Evolutionary conservation across 1,284 basidiomycete genomes (phyloP).

Genomic region (Flammula alnicola): DNA sequence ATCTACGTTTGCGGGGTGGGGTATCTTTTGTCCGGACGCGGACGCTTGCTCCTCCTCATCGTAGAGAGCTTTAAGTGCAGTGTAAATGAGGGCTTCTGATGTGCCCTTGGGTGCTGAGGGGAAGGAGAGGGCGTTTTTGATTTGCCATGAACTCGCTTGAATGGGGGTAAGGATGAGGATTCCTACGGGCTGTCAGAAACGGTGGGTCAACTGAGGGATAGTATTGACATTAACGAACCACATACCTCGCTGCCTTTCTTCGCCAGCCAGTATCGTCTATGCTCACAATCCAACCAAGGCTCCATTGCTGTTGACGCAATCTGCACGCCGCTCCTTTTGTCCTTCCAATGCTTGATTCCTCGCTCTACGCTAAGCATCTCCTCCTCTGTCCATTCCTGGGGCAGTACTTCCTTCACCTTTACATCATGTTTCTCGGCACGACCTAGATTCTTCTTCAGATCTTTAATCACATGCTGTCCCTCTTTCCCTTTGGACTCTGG

Average conservation of each 20-base stretch:
- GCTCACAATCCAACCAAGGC: constrained; percentile 50
- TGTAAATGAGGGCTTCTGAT: constrained; percentile 49
- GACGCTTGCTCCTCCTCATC: constrained; percentile 29
- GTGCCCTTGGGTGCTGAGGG: constrained; percentile 50
- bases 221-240: constrained; percentile 6
- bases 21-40: constrained; percentile 10
- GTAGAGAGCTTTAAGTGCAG: constrained; percentile 42
- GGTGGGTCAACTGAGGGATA: neutral
- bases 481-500: constrained; percentile 35
- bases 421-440: constrained; percentile 45
- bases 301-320: constrained; percentile 49
- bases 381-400: constrained; percentile 37
- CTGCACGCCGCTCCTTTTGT: constrained; percentile 42
- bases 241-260: constrained; percentile 30
- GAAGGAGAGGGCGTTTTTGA: constrained; percentile 52
- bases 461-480: constrained; percentile 44
- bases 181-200: constrained; percentile 36
- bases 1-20: constrained; percentile 17
- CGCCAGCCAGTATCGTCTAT: constrained; percentile 51
- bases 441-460: constrained; percentile 51
- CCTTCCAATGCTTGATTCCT: constrained; percentile 47
- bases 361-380: constrained; percentile 41
- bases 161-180: constrained; percentile 48
- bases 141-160: constrained; percentile 42
- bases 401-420: constrained; percentile 34